Evolutionary conservation across 192 early-diverging fungal genomes (phyloP).

Genomic region (Podila epicladia): DNA sequence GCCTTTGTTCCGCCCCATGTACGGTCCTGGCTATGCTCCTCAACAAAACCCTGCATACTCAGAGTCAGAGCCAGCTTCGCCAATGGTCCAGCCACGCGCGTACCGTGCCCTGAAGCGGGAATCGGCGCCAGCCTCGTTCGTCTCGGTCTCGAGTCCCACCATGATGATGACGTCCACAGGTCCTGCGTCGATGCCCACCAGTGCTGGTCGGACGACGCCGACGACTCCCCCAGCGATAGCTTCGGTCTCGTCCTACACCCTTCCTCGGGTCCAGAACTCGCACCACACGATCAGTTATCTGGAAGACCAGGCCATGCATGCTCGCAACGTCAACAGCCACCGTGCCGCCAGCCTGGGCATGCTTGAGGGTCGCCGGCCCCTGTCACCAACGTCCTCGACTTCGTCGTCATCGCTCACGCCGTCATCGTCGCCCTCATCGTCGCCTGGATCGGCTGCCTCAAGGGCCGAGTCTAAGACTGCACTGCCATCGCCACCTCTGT

Average conservation of each 20-base stretch:
- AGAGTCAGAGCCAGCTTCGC: neutral
- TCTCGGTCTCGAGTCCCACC: neutral
- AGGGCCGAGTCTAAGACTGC: neutral
- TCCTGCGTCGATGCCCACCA: neutral
- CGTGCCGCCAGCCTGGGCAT: neutral
- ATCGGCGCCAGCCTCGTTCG: neutral
- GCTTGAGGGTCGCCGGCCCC: neutral
- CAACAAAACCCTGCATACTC: neutral
- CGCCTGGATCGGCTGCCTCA: neutral
- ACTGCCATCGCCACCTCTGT: conserved; percentile 1
- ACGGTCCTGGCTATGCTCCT: neutral
- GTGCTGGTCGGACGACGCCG: neutral
- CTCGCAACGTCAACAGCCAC: neutral
- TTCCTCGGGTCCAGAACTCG: neutral
- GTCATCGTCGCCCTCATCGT: no score
- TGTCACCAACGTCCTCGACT: neutral
- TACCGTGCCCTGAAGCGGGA: conserved; percentile 1
- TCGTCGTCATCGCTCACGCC: neutral
- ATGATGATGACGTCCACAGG: neutral
- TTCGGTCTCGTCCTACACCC: neutral
- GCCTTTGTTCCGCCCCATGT: conserved; percentile 9
- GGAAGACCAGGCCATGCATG: conserved; percentile 10
- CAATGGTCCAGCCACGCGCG: neutral
- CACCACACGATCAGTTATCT: conserved; percentile 13
- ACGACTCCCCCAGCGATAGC: neutral